phyloP scores from a whole-genome alignment of 345 rosid genomes.

The Passiflora organensis region DNA sequence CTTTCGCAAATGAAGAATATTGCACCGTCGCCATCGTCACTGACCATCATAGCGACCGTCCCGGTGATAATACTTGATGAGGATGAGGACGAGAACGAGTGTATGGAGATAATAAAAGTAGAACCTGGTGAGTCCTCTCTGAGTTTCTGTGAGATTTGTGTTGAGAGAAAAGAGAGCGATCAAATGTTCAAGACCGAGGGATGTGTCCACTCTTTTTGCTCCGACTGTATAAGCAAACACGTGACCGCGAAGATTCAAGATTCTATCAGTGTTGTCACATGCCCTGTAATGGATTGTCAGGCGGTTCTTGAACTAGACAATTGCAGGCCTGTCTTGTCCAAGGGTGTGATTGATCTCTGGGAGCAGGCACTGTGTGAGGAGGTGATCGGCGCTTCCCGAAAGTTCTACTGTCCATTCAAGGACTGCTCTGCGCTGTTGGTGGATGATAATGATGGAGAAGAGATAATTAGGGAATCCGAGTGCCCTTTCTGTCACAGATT shows the following conservation, averaged over 20 bases:
- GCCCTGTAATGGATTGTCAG: slow-evolving; percentile 53
- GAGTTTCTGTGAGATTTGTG: slow-evolving; percentile 50
- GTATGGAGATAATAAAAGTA: neutral
- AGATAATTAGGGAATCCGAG: neutral
- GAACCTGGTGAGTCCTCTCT: slow-evolving; percentile 26
- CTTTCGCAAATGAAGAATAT: neutral
- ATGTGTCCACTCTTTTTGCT: slow-evolving; percentile 52
- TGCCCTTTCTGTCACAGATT: slow-evolving; percentile 28
- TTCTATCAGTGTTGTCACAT: slow-evolving; percentile 21
- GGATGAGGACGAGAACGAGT: neutral
- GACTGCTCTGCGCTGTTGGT: slow-evolving; percentile 8
- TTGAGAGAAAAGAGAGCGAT: slow-evolving; percentile 33
- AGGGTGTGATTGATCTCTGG: too few relatives aligned
- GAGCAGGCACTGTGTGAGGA: slow-evolving; percentile 40
- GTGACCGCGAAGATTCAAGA: slow-evolving; percentile 35
- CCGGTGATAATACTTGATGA: neutral
- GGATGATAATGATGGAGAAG: slow-evolving; percentile 6
- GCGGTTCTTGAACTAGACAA: neutral
- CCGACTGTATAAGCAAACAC: slow-evolving; percentile 43
- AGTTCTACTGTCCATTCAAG: slow-evolving; percentile 23
- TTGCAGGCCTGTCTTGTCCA: too few relatives aligned
- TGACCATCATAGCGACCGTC: neutral
- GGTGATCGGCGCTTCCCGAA: slow-evolving; percentile 21
- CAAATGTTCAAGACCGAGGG: slow-evolving; percentile 32
- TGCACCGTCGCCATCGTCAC: neutral